Conservation (phyloP, 1,284 basidiomycete genomes). For the Moesziomyces parantarcticus region DNA sequence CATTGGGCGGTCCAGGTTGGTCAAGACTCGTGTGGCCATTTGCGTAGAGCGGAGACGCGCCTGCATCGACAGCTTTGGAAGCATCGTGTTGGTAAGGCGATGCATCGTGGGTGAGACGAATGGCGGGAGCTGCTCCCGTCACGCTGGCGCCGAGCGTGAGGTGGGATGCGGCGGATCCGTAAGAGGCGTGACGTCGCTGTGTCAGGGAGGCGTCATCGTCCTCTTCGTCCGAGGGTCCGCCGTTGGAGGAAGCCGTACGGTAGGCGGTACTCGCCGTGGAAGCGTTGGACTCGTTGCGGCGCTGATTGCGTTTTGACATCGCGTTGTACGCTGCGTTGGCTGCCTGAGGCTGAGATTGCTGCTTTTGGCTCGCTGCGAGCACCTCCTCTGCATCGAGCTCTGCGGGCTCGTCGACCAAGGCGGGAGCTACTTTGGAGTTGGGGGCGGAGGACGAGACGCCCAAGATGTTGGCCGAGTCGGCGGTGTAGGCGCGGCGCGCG, state of each 20-base stretch:
- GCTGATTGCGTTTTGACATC: slow-evolving; percentile 14
- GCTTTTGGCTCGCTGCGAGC: slow-evolving; percentile 5
- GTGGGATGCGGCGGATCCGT: slow-evolving; percentile 20
- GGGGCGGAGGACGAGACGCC: slow-evolving; percentile 1
- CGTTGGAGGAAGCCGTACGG: slow-evolving; percentile 40
- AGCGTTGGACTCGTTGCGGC: slow-evolving; percentile 39
- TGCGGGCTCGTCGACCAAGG: slow-evolving; percentile 20
- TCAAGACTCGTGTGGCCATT: slow-evolving; percentile 6
- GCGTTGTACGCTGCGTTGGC: slow-evolving; percentile 3
- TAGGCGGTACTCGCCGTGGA: slow-evolving; percentile 46
- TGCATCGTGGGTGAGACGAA: slow-evolving; percentile 44
- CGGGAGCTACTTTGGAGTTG: not conserved
- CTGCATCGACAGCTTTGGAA: slow-evolving; percentile 10
- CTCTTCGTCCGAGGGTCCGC: slow-evolving; percentile 21
- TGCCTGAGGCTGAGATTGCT: slow-evolving; percentile 4
- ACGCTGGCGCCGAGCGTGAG: slow-evolving; percentile 12
- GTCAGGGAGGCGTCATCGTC: slow-evolving; percentile 23
- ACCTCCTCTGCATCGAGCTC: not conserved
- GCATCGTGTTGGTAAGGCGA: slow-evolving; percentile 36
- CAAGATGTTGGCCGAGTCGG: slow-evolving; percentile 20
- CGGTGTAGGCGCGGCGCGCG: slow-evolving; percentile 41
- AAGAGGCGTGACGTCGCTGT: slow-evolving; percentile 22
- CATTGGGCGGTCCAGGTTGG: slow-evolving; percentile 14
- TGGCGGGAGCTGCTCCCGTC: slow-evolving; percentile 24
- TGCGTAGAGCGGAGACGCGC: slow-evolving; percentile 1